phyloP scores from a whole-genome alignment of 352 stramenopile species.

The Phytopythium ostracodes region DNA sequence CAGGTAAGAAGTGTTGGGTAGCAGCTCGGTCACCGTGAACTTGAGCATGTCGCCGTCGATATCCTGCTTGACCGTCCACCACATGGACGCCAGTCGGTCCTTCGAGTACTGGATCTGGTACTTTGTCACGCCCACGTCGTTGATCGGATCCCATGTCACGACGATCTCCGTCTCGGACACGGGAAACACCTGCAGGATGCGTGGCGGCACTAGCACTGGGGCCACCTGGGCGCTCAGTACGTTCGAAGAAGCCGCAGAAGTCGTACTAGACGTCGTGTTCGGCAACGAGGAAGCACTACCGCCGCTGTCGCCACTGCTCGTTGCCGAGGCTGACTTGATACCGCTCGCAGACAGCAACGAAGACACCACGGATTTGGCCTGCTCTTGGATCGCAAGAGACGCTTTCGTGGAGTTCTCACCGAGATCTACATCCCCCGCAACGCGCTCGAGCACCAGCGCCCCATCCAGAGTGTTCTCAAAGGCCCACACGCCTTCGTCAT shows the following conservation, averaged over 20 bases:
- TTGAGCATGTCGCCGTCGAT: constrained; percentile 50
- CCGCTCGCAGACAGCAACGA: constrained; percentile 50
- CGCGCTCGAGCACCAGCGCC: constrained; percentile 50
- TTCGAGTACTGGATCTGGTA: constrained; percentile 85
- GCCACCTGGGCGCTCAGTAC: constrained; percentile 3
- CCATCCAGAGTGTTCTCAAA: constrained; percentile 65
- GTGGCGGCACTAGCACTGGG: constrained; percentile 31
- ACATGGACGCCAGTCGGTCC: constrained; percentile 74
- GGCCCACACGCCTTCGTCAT: constrained; percentile 48
- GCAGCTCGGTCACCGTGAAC: constrained; percentile 50
- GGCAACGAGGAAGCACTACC: constrained; percentile 14
- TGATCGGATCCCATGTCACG: constrained; percentile 70
- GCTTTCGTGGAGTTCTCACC: constrained; percentile 20
- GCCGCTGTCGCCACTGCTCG: constrained; percentile 2
- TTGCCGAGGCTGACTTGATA: constrained; percentile 20
- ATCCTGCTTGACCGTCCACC: constrained; percentile 74
- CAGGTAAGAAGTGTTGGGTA: constrained; percentile 57
- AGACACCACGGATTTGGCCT: constrained; percentile 65
- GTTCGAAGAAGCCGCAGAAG: neutral
- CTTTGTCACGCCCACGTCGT: constrained; percentile 48
- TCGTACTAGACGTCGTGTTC: constrained; percentile 15
- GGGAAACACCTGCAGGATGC: constrained; percentile 49
- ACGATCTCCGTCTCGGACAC: constrained; percentile 56
- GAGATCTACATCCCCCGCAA: constrained; percentile 33
- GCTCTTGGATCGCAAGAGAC: constrained; percentile 44